A percentile compares a stretch with the other conserved stretches of the same genome.
Conservation (phyloP, 495 filamentous ascomycete species). For the Daldinia decipiens region DNA sequence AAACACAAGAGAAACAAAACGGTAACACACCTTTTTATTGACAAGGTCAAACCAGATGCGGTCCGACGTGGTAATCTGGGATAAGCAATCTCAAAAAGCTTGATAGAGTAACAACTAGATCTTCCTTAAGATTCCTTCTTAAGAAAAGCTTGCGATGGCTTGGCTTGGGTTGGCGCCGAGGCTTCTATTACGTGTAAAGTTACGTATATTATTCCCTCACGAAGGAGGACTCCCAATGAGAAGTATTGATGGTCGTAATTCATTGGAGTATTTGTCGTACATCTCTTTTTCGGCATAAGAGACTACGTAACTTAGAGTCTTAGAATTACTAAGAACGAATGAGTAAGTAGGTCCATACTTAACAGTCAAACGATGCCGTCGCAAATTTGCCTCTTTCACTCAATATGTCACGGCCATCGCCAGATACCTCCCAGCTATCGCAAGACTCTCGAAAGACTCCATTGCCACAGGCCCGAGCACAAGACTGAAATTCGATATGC, state of each 20-base stretch:
- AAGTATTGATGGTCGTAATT: too few relatives aligned
- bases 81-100: slow-evolving; percentile 29
- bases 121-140: background rate
- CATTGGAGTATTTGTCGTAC: background rate
- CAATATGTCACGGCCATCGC: background rate
- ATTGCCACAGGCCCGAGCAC: background rate
- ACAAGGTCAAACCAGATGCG: slow-evolving; percentile 16
- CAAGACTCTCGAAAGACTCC: background rate
- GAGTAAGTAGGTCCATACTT: too few relatives aligned
- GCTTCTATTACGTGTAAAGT: background rate
- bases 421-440: background rate
- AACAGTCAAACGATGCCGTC: background rate
- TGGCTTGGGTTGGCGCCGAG: slow-evolving; percentile 37
- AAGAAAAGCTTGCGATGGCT: slow-evolving; percentile 32
- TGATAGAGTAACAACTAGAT: slow-evolving; percentile 20
- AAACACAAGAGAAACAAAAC: background rate
- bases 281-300: background rate
- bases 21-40: slow-evolving; percentile 1
- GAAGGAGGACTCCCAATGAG: too few relatives aligned
- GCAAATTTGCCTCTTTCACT: background rate
- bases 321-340: too few relatives aligned
- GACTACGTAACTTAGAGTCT: too few relatives aligned
- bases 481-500: slow-evolving; percentile 5
- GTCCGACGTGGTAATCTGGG: slow-evolving; percentile 15
- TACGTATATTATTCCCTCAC: background rate